Conservation (phyloP, 805 yeast species). For the Candida khao-thaluensis region DNA sequence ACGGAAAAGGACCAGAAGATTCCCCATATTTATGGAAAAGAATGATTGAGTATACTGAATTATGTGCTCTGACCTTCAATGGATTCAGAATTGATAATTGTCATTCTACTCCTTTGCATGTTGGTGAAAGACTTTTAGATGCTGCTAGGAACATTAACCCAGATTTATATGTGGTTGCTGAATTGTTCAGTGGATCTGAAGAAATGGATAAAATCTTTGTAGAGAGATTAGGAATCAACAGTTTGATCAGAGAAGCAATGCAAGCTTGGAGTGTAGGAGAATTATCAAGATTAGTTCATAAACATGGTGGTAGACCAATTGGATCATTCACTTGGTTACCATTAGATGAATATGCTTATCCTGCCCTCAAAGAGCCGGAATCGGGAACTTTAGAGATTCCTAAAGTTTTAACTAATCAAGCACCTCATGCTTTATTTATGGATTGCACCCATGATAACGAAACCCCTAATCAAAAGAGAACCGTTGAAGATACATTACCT, state of each 20-base stretch:
- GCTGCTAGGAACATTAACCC: conserved; percentile 84
- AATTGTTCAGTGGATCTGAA: conserved; percentile 89
- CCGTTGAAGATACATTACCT: conserved; percentile 91
- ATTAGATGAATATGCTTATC: conserved; percentile 69
- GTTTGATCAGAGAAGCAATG: conserved; percentile 94
- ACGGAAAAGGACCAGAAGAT: conserved; percentile 74
- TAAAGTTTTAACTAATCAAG: conserved; percentile 57
- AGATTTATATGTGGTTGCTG: conserved; percentile 89
- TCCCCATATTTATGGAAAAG: conserved; percentile 88
- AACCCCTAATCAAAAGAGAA: conserved; percentile 83
- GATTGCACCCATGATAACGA: conserved; percentile 98
- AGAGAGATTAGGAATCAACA: conserved; percentile 84
- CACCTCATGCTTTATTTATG: conserved; percentile 95
- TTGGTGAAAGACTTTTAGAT: conserved; percentile 85
- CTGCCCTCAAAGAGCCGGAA: conserved; percentile 47
- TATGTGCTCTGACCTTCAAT: conserved; percentile 71
- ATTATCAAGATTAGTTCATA: conserved; percentile 79
- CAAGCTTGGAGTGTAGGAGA: conserved; percentile 91
- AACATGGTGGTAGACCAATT: conserved; percentile 93
- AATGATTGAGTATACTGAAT: conserved; percentile 73
- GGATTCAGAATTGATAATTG: conserved; percentile 95
- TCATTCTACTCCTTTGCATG: conserved; percentile 94
- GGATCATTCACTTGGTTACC: conserved; percentile 87
- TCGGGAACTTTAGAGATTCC: conserved; percentile 55
- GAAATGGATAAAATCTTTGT: conserved; percentile 87